phyloP scores from a whole-genome alignment of 2,329 filamentous ascomycete genomes.

The Ceratocystis huliohia region DNA sequence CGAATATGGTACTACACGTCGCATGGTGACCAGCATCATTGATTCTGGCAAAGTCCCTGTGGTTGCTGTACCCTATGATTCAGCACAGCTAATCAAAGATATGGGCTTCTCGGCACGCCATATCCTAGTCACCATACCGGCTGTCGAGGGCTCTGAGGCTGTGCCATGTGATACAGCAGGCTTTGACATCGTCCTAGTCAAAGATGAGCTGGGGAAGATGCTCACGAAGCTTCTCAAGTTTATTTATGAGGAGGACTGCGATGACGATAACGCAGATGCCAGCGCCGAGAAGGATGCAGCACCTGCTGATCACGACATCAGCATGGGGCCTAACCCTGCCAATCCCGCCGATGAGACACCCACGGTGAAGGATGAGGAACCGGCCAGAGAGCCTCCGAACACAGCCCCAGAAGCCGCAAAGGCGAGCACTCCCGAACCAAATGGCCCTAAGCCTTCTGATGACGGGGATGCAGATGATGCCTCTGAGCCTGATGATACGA shows the following conservation, averaged over 20 bases:
- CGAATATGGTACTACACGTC: conserved; percentile 44
- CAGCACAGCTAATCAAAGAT: conserved; percentile 41
- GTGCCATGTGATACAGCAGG: conserved; percentile 11
- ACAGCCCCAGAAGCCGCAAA: not conserved
- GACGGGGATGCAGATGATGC: not conserved
- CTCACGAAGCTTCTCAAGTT: conserved; percentile 24
- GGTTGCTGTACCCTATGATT: conserved; percentile 27
- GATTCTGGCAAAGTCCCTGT: conserved; percentile 48
- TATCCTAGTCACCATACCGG: conserved; percentile 39
- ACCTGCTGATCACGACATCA: not conserved
- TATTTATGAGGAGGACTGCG: conserved; percentile 24
- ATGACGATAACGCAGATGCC: not conserved
- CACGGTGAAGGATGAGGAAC: not conserved
- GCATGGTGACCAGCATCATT: conserved; percentile 38
- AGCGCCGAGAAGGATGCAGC: not conserved
- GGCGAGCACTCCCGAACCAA: too few species aligned
- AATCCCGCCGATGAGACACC: not conserved
- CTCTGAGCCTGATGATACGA: not conserved
- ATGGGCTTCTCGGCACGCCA: conserved; percentile 44
- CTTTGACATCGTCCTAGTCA: conserved; percentile 23
- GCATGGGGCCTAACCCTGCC: not conserved
- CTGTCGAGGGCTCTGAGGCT: conserved; percentile 23
- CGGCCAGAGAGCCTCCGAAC: not conserved
- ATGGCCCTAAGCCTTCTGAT: too few species aligned
- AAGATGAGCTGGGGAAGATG: conserved; percentile 25